Base-by-base conservation (phyloP, 2,329 filamentous ascomycete genomes). In the Talaromyces sp. region DNA sequence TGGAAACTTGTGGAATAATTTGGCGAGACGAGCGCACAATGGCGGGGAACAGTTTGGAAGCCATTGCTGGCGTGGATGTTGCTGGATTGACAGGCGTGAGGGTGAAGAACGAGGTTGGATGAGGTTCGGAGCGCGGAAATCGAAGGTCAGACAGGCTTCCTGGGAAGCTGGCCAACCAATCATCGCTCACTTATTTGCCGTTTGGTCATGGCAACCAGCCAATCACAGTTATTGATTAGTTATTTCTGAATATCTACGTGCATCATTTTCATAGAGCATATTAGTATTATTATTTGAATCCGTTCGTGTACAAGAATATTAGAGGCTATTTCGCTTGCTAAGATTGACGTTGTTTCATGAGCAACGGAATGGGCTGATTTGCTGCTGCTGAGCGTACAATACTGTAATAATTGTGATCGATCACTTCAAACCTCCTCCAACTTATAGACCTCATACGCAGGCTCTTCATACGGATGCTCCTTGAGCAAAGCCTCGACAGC, bases 41-140 rank as follows among this genome's bases (percentile, higher is more conserved):
- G 72, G 87, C 82, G 50, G 90, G 88, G 61, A 86, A 82, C 72
- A 96, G 78, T 80, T 88, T 93, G 75, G 88, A 92, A 74, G 91
- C 89, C 91, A 96, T 96, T 62, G 59, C 68, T 46, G 63, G 64
- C 66, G 63, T 48, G 56, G 59, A 59, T 60, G 60, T 59, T 62
- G 57, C 6, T 53, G 40, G 45, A 41, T 39, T 11, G 51, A 21
- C 35, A 31, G 25, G 39, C 33, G 48, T 36, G 55, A 55, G 35
- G 50, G 22, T 54, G 58, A 43, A 45, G 48, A 36, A 25, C 15
- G 35, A 22, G 15, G 36, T 33, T 43, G 21, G 43, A 21, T 28
- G 46, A 56, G 35, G 57, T 61, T 60, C 61, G 61, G 63, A 62
- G 64, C 62, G 61, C 37, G 48, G 48, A 36, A 37, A 36, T 52